A percentile compares a stretch with the other conserved stretches of the same genome.
Conservation (phyloP, 1,284 basidiomycete species). For the Fomitopsis pinicola region DNA sequence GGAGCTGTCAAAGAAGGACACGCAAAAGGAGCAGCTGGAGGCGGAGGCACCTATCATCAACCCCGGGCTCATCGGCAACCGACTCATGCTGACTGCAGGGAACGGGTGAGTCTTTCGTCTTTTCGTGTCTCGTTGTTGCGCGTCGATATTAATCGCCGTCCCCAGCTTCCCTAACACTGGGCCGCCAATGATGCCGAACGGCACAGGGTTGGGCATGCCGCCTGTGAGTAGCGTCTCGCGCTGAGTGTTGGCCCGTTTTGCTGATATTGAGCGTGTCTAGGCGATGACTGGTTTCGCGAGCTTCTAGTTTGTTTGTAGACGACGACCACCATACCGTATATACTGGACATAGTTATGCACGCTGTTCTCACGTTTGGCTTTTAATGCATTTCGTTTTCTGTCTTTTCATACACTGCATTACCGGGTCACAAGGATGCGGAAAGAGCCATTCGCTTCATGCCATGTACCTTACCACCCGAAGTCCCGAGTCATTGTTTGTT, state of each 20-base stretch:
- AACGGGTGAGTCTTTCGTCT: slow-evolving; percentile 47
- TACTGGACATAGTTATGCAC: slow-evolving; percentile 21
- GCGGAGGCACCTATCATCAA: slow-evolving; percentile 81
- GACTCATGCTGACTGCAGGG: slow-evolving; percentile 60
- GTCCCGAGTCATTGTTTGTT: no score
- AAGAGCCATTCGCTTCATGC: no score
- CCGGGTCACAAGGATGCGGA: background rate
- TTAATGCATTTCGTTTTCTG: slow-evolving; percentile 3
- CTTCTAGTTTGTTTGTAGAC: slow-evolving; percentile 22
- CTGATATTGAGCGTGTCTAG: slow-evolving; percentile 11
- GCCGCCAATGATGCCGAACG: slow-evolving; percentile 29
- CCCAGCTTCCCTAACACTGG: slow-evolving; percentile 39
- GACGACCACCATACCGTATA: slow-evolving; percentile 11
- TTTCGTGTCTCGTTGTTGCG: background rate
- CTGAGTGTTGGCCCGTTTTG: background rate
- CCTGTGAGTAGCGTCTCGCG: slow-evolving; percentile 32
- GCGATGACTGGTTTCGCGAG: slow-evolving; percentile 33
- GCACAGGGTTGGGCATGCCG: slow-evolving; percentile 32
- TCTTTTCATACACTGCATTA: background rate
- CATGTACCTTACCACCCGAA: no score
- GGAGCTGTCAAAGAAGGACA: slow-evolving; percentile 76
- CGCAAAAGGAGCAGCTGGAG: slow-evolving; percentile 84
- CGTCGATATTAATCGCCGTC: background rate
- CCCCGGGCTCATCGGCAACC: slow-evolving; percentile 60
- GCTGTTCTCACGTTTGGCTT: slow-evolving; percentile 8